These are phyloP conservation scores for Eucalyptus polyanthemos DNA, from an alignment of 345 rosid genomes.

Conservation along the genomic window DNA sequence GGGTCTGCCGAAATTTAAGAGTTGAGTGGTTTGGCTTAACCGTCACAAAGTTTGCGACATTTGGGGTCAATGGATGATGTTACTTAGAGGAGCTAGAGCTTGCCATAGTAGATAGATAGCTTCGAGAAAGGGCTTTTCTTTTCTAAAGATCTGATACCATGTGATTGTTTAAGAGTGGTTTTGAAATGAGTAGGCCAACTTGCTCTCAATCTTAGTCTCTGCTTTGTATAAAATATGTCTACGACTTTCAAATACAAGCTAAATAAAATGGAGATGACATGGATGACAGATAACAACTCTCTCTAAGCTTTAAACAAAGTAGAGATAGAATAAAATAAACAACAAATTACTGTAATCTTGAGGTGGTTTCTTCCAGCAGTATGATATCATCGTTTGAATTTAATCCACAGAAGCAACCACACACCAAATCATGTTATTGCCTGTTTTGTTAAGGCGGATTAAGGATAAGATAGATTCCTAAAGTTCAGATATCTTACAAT, in stretches of 20 bases:
- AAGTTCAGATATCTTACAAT: background rate
- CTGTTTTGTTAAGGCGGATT: background rate
- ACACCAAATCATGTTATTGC: background rate
- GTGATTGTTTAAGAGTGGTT: background rate
- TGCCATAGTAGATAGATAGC: background rate
- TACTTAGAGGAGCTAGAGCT: background rate
- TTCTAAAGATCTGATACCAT: background rate
- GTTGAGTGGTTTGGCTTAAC: background rate
- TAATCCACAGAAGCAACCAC: background rate
- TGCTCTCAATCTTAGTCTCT: background rate
- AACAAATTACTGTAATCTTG: background rate
- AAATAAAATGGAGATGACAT: background rate
- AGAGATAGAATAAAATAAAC: background rate
- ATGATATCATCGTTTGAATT: background rate
- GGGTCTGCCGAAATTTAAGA: background rate
- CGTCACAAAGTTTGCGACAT: background rate
- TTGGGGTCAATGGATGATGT: background rate
- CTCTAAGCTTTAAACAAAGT: background rate
- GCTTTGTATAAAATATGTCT: background rate
- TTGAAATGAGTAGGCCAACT: background rate
- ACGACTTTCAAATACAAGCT: background rate
- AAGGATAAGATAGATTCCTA: background rate
- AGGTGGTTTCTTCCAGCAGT: background rate
- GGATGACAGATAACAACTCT: background rate
- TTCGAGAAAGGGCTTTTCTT: background rate